Conservation (phyloP, 2,329 filamentous ascomycete genomes). For the Alternaria atra region DNA sequence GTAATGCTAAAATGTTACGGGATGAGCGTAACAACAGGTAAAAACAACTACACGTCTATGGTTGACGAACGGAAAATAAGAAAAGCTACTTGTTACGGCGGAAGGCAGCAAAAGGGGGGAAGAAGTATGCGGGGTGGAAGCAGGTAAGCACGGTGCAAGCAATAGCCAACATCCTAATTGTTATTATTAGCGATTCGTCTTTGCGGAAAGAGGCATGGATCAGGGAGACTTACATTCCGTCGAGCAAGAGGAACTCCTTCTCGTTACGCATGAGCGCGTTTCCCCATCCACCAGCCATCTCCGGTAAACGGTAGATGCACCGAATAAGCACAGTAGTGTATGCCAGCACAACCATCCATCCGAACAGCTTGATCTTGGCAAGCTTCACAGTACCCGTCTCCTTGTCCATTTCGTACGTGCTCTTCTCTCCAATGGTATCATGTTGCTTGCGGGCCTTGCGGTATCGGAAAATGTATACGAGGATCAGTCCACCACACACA, state of each 20-base stretch:
- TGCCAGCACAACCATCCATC: constrained; percentile 43
- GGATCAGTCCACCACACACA: constrained; percentile 55
- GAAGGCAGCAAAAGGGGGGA: constrained; percentile 40
- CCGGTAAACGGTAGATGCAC: constrained; percentile 58
- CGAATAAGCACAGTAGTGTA: constrained; percentile 57
- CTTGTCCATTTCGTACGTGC: constrained; percentile 32
- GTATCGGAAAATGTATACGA: constrained; percentile 45
- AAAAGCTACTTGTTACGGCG: constrained; percentile 20
- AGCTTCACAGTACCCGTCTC: constrained; percentile 27
- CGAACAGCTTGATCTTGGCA: constrained; percentile 35
- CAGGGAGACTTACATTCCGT: constrained; percentile 49
- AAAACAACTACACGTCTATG: constrained; percentile 6
- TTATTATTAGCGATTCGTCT: constrained; percentile 5
- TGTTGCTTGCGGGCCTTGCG: constrained; percentile 25
- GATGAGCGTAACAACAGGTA: neutral
- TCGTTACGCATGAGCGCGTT: constrained; percentile 58
- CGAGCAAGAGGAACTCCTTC: constrained; percentile 57
- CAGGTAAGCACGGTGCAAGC: constrained; percentile 35
- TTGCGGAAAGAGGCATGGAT: no score
- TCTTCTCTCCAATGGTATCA: constrained; percentile 31
- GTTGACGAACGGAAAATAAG: neutral
- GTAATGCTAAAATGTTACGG: neutral
- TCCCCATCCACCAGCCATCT: constrained; percentile 57
- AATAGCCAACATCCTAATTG: constrained; percentile 38
- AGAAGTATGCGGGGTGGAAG: constrained; percentile 41